These are phyloP conservation scores for Diaporthe citriasiana DNA, from an alignment of 2,329 filamentous ascomycete genomes.

Conservation along the genomic window DNA sequence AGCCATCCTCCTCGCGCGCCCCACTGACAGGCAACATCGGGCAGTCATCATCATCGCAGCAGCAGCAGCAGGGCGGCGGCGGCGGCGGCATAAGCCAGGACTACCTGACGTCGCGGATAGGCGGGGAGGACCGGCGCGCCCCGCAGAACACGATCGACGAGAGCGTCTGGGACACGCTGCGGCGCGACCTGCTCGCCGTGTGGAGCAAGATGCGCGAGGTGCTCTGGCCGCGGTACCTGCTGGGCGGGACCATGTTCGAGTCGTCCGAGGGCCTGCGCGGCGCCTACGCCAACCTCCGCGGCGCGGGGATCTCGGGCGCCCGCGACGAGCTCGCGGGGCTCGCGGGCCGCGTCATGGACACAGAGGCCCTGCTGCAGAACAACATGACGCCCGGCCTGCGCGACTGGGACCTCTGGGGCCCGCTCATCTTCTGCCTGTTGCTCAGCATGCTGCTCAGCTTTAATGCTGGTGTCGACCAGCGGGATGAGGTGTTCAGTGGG, in stretches of 20 bases:
- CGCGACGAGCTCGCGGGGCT: slow-evolving; percentile 73
- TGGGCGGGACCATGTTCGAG: slow-evolving; percentile 78
- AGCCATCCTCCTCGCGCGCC: slow-evolving; percentile 77
- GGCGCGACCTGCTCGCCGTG: slow-evolving; percentile 89
- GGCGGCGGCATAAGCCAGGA: slow-evolving; percentile 72
- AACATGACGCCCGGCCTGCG: slow-evolving; percentile 90
- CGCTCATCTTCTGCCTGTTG: slow-evolving; percentile 91
- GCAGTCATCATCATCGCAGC: slow-evolving; percentile 65
- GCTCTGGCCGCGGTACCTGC: slow-evolving; percentile 93
- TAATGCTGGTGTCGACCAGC: slow-evolving; percentile 83
- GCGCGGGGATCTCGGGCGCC: slow-evolving; percentile 70
- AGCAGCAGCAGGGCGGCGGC: slow-evolving; percentile 45
- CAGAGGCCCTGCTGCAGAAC: slow-evolving; percentile 73
- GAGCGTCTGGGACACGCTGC: slow-evolving; percentile 96
- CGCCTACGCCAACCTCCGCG: slow-evolving; percentile 73
- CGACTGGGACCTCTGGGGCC: slow-evolving; percentile 99
- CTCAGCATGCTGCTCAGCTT: slow-evolving; percentile 90
- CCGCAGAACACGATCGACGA: slow-evolving; percentile 96
- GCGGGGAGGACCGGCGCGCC: slow-evolving; percentile 91
- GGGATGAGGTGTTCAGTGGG: slow-evolving; percentile 91
- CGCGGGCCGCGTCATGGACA: slow-evolving; percentile 73
- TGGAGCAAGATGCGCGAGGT: slow-evolving; percentile 99
- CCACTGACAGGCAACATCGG: slow-evolving; percentile 89
- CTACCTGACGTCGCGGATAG: slow-evolving; percentile 90
- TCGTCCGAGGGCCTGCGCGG: slow-evolving; percentile 67